Evolutionary conservation across 371 early-diverging fungal genomes (phyloP).

Genomic region (Fennellomyces sp.): DNA sequence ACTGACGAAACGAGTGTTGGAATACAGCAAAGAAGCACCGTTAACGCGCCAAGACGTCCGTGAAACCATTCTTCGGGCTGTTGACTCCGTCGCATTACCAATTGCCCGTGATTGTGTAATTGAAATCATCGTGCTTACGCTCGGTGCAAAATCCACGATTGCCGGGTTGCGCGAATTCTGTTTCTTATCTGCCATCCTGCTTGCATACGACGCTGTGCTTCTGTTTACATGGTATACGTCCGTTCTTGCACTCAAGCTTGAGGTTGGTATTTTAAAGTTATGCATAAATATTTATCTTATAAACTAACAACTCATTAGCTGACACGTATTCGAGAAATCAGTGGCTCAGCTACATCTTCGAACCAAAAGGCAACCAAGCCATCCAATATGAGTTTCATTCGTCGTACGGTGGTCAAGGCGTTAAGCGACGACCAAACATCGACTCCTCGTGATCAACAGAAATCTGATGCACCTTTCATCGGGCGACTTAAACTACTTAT

Average conservation of each 20-base stretch:
- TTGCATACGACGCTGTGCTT: conserved; percentile 78
- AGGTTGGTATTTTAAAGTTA: conserved; percentile 41
- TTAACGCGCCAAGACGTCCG: conserved; percentile 49
- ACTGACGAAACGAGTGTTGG: conserved; percentile 78
- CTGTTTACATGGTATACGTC: conserved; percentile 85
- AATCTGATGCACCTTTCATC: conserved; percentile 52
- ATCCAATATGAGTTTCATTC: conserved; percentile 40
- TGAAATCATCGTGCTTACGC: conserved; percentile 75
- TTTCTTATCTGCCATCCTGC: conserved; percentile 72
- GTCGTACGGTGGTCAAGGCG: conserved; percentile 51
- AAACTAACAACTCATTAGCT: conserved; percentile 12
- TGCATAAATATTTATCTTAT: not conserved
- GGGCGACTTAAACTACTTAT: conserved; percentile 55
- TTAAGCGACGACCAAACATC: conserved; percentile 34
- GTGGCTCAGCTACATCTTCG: conserved; percentile 1
- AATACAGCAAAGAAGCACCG: conserved; percentile 31
- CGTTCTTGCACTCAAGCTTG: conserved; percentile 83
- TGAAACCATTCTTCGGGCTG: conserved; percentile 65
- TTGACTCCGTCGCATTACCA: conserved; percentile 61
- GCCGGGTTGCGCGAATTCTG: conserved; percentile 79
- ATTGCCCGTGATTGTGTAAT: conserved; percentile 78
- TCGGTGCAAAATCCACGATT: conserved; percentile 78
- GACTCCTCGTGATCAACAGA: conserved; percentile 13
- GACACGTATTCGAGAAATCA: conserved; percentile 23
- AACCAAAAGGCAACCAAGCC: conserved; percentile 3